Conservation (phyloP, 2,329 filamentous ascomycete genomes). For the Neocucurbitaria cava region DNA sequence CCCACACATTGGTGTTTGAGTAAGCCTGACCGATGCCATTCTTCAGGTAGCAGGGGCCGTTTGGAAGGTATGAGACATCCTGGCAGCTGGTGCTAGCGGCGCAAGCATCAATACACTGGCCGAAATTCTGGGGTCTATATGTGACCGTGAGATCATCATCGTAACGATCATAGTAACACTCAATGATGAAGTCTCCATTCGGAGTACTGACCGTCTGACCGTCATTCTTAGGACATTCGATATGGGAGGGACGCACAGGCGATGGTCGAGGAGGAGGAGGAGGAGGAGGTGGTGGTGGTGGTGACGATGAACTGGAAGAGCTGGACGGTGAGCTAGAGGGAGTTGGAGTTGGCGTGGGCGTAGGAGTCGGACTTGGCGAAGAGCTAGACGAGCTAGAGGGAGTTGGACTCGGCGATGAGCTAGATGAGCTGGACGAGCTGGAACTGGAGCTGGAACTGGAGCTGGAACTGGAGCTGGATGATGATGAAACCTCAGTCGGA, state of each 20-base stretch:
- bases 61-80: conserved; percentile 16
- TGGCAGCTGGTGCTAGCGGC: conserved; percentile 4
- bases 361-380: neutral
- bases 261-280: neutral
- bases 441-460: neutral
- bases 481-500: neutral
- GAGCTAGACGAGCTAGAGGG: neutral
- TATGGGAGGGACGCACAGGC: neutral
- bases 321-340: neutral
- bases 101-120: conserved; percentile 14
- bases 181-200: conserved; percentile 14
- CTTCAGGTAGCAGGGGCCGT: conserved; percentile 20
- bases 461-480: neutral
- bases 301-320: neutral
- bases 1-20: conserved; percentile 12
- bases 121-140: conserved; percentile 1
- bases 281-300: neutral
- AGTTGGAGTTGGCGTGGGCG: neutral
- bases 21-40: conserved; percentile 8
- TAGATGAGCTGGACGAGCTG: neutral
- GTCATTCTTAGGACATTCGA: neutral
- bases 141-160: conserved; percentile 8
- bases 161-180: conserved; percentile 16
- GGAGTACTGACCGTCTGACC: conserved; percentile 11
- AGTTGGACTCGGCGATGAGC: neutral